Percentiles rank a stretch among this genome's conserved stretches.
Conservation (phyloP, 331 rosid genomes). For the Quercus tomentella region DNA sequence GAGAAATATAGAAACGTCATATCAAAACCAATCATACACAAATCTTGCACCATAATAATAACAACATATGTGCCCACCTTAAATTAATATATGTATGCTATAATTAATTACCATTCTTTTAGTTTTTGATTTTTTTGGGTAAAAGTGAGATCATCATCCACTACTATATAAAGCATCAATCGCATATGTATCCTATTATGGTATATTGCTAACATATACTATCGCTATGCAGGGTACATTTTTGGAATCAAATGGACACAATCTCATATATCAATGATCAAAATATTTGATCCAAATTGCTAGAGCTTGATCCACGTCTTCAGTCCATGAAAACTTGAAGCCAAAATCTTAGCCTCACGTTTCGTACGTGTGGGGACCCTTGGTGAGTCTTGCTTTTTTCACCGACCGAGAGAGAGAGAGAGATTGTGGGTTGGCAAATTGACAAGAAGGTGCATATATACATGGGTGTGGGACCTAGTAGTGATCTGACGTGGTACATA, state of each 20-base stretch:
- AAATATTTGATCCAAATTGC: constrained; percentile 7
- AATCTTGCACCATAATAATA: not conserved
- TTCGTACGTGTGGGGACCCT: constrained; percentile 5
- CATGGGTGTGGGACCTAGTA: constrained; percentile 14
- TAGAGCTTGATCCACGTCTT: not conserved
- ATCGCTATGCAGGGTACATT: no score
- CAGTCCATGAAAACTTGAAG: constrained; percentile 2
- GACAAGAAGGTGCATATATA: constrained; percentile 16
- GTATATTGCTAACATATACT: no score
- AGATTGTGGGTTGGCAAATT: constrained; percentile 2
- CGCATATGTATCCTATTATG: no score
- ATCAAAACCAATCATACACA: not conserved
- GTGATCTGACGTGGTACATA: constrained; percentile 14
- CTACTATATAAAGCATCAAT: no score
- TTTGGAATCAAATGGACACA: constrained; percentile 1
- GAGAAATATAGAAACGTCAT: not conserved
- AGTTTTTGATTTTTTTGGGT: no score
- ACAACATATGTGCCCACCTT: no score
- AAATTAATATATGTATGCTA: not conserved
- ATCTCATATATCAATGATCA: not conserved
- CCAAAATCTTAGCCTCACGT: constrained; percentile 1
- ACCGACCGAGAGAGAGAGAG: not conserved
- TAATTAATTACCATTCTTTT: no score
- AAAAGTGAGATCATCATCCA: no score
- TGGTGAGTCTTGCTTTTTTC: not conserved